Evolutionary conservation across 768 basidiomycete species (phyloP), one percentile per base, ranked within the genome.

Genomic region (Lepiota brunneoincarnata): DNA sequence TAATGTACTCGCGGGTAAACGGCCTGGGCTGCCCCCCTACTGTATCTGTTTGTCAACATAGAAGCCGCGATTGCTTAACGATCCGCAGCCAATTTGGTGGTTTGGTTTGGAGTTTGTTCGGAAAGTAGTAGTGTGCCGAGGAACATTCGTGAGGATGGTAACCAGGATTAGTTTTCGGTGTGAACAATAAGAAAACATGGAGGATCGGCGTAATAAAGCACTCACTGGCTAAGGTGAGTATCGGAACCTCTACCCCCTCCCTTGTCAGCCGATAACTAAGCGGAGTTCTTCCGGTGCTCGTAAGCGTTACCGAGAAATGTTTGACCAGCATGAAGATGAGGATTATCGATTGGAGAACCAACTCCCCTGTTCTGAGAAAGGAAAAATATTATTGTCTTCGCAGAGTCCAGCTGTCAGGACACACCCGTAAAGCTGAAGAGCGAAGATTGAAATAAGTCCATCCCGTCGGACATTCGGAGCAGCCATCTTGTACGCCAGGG

Each of bases 221-320:
- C 50, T 44, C 31, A 51, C 50, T 34, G 18, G 43, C 7, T 21
- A 51, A 23, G 28, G 6, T 14, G 18, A 51, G 36, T 2, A 36
- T 41, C 7, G 50, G 50, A 9, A 42, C 28, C 6, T 34, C 50
- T 14, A 51, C 11, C n/a, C 50, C 50, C 38, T 53, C 43, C 37
- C 15, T 42, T 31, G 35, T 43, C 20, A 45, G 35, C 35, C 51
- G 51, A 45, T 53, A 45, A 35, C 15, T 53, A 36, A 45, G 18
- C 21, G 51, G 35, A 45, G 36, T 53, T 53, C 51, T 21, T 15
- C 42, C 42, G 15, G 20, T 6, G 14, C n/a, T 12, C 21, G 14
- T 28, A 10, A 31, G 31, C 15, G 31, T 11, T 18, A 21, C 35
- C 26, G 31, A 31, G 6, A 44, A 44, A 35, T 53, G 35, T 35